Conservation (phyloP, 73 alveolate species). For the Durusdinium trenchii region DNA sequence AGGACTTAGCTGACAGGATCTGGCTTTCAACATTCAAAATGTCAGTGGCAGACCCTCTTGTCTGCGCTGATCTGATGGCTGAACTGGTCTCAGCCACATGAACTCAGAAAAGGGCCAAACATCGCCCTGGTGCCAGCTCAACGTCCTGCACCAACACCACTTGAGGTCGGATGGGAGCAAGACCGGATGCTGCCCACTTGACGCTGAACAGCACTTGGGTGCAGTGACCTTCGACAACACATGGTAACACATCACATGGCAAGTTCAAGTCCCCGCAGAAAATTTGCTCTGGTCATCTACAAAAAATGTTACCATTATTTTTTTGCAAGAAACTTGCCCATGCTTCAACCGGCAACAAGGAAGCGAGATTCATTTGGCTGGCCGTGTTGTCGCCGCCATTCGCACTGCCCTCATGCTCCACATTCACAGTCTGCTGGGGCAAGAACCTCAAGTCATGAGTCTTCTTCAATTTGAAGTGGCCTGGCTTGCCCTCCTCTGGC, state of each 20-base stretch:
- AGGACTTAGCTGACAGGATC: too few species aligned
- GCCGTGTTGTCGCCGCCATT: neutral
- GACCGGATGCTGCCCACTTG: neutral
- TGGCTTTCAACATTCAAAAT: too few species aligned
- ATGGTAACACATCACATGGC: too few species aligned
- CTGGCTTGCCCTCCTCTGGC: neutral
- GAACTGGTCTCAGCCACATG: too few species aligned
- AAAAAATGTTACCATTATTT: too few species aligned
- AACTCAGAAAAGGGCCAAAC: neutral
- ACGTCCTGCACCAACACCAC: neutral
- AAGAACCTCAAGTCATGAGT: neutral
- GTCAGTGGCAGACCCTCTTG: too few species aligned
- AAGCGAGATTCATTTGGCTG: neutral
- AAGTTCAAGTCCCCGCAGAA: too few species aligned
- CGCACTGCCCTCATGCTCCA: neutral
- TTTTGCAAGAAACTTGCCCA: neutral
- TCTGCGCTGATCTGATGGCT: too few species aligned
- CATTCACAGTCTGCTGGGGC: neutral
- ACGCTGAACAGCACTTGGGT: neutral
- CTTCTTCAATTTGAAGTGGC: neutral
- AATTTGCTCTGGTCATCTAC: too few species aligned
- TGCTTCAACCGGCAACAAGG: neutral
- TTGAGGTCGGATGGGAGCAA: neutral
- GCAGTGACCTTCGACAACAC: slow-evolving; percentile 24
- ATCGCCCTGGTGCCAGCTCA: slow-evolving; percentile 22